Evolutionary conservation across 768 basidiomycete species (phyloP), one percentile per base, ranked within the genome.

Genomic region (Tulasnella sp.): DNA sequence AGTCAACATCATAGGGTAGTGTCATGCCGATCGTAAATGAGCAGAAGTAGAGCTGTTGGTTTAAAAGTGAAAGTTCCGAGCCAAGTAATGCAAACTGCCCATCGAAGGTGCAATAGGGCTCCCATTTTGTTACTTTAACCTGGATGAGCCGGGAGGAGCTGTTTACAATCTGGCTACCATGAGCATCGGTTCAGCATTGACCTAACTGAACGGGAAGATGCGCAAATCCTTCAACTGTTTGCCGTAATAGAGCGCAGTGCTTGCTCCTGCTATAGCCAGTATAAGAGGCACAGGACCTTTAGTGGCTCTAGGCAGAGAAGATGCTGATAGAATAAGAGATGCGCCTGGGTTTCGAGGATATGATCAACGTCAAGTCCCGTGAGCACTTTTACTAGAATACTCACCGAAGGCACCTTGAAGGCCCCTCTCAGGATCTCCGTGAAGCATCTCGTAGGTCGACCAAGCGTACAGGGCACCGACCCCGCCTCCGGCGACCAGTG

Each of bases 381-480:
- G 11, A 59, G 8, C 9, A 59, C 0, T 8, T 26, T 2, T 59
- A 12, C 16, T 8, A 2, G 5, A 12, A 5, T 5, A 74, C 82
- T 73, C 69, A 83, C 92, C 91, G 16, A 92, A 83, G 44, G 92
- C 92, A 34, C 84, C 86, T 77, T 94, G 90, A 71, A 92, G 80
- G 19, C 92, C 75, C 14, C 34, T 90, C 75, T 90, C 88, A 2
- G 86, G 77, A 12, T 86, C 85, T 44, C 90, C 89, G 77, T 85
- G 90, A 73, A 88, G 88, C 75, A 94, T 90, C 77, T 83, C 83
- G 74, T 91, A 86, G 42, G 88, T 91, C 72, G 90, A 89, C 86
- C 88, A 93, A 34, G 92, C 83, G 79, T 90, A 94, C 65, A 92
- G 83, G 17, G 86, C 81, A 73, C 92, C 92, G 64, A 94, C 91